These are phyloP conservation scores for Syzygium jambos DNA, from an alignment of 345 rosid species.

Conservation along the genomic window DNA sequence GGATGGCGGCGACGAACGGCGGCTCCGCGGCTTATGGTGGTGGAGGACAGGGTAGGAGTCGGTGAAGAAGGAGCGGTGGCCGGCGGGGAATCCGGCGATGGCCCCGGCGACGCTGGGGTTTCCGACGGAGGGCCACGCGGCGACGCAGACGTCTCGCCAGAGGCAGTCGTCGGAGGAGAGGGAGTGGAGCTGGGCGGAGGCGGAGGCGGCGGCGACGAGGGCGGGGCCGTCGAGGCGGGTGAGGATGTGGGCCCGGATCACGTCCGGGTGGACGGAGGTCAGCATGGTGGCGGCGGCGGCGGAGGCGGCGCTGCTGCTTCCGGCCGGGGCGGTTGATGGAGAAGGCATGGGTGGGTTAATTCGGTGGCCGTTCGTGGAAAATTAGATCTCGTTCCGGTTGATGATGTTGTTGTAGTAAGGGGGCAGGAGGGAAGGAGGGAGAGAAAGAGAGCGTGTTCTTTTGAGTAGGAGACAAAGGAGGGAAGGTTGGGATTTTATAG, in stretches of 20 bases:
- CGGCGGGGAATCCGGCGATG: conserved; percentile 44
- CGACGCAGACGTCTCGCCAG: conserved; percentile 37
- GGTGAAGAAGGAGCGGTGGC: conserved; percentile 61
- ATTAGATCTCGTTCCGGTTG: not conserved
- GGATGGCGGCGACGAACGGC: not conserved
- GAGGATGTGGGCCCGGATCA: conserved; percentile 46
- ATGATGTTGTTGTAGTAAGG: not conserved
- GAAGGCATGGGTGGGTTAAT: not conserved
- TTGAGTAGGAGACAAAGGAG: not conserved
- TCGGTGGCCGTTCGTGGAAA: not conserved
- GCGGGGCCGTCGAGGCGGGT: conserved; percentile 66
- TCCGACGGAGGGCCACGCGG: conserved; percentile 54
- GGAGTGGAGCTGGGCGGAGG: conserved; percentile 34
- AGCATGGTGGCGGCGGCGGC: conserved; percentile 3
- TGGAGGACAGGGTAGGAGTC: conserved; percentile 40
- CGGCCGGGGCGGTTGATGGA: not conserved
- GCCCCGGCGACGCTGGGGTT: conserved; percentile 22
- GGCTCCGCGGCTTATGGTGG: not conserved
- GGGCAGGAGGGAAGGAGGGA: not conserved
- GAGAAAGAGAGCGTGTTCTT: not conserved
- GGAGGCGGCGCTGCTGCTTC: not conserved
- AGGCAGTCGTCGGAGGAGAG: conserved; percentile 37
- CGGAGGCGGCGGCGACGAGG: conserved; percentile 42
- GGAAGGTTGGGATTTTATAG: not conserved
- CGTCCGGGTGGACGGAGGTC: conserved; percentile 47